These are phyloP conservation scores for Haplographium delicatum DNA, from an alignment of 495 filamentous ascomycete species.

Conservation along the genomic window DNA sequence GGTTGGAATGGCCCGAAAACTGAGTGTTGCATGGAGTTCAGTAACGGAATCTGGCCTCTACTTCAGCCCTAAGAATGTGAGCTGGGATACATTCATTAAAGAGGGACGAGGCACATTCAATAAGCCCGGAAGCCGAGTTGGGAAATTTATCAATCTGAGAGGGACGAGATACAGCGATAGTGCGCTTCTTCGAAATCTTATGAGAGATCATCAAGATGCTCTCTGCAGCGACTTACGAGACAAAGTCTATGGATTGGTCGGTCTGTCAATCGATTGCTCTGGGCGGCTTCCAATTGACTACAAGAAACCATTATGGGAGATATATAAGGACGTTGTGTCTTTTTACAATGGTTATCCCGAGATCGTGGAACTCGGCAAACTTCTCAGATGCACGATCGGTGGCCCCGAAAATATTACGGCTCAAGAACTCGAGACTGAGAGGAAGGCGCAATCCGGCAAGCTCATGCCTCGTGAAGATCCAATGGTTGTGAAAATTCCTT, in stretches of 20 bases:
- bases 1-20: neutral
- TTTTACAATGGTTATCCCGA: neutral
- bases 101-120: too few relatives aligned
- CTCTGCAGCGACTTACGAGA: neutral
- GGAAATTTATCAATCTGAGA: neutral
- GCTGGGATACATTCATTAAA: too few relatives aligned
- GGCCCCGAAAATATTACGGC: too few relatives aligned
- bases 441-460: too few relatives aligned
- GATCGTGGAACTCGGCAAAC: neutral
- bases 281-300: neutral
- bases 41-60: too few relatives aligned
- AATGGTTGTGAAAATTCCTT: too few relatives aligned
- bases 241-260: slow-evolving; percentile 5
- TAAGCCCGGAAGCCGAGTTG: too few relatives aligned
- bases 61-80: too few relatives aligned
- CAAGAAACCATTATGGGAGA: neutral
- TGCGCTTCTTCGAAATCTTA: neutral
- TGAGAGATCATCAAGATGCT: neutral
- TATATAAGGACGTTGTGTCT: neutral
- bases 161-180: neutral
- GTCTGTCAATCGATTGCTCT: neutral
- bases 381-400: neutral
- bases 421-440: too few relatives aligned
- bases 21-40: neutral
- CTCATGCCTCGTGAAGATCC: too few relatives aligned